Base-by-base conservation (phyloP, 108 stramenopile genomes). In the Nannochloropsis gaditana region DNA sequence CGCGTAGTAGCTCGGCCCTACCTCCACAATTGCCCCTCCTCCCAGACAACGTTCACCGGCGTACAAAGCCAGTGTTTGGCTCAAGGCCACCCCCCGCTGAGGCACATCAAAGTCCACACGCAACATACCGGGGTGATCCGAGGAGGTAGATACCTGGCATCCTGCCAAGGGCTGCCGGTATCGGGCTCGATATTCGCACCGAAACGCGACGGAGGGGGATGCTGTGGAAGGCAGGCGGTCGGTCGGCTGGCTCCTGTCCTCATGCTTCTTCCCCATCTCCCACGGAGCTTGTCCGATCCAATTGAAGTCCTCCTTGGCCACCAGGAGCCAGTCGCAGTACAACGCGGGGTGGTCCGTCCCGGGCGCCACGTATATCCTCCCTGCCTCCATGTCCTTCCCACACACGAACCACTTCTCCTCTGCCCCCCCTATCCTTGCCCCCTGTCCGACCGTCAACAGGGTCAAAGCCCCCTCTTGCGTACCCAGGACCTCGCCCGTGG, bases 371-470 rank as follows among this genome's bases (percentile, higher is more conserved):
- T 94, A 95, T 9, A 96, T 91, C 73, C 90, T 88, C 73, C 95
- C 88, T 6, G 84, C 87, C n/a, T 88, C 86, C 4, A 80, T 79
- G 31, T 88, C 85, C 83, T 93, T 93, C 19, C 92, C 91, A 41
- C 92, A 92, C 21, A 95, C 93, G 87, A 95, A 96, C 91, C 93
- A 95, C 85, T 93, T 93, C 43, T 86, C 86, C 9, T 89, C 45
- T 5, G 91, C 94, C 44, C 96, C 96, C 5, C 92, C 87, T 31
- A 96, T 94, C 80, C 92, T 94, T 11, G 96, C 96, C 5, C 95
- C 94, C 86, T 95, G 95, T 9, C 96, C 96, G 15, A 94, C 79
- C 1, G 96, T 96, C 45, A 93, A 91, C 83, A 93, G 19, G 3
- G 83, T 44, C 9, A 84, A 44, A 43, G 41, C 87, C 11, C 43